Conservation (phyloP, 371 early-diverging fungal species). For the Dichotomocladium elegans region DNA sequence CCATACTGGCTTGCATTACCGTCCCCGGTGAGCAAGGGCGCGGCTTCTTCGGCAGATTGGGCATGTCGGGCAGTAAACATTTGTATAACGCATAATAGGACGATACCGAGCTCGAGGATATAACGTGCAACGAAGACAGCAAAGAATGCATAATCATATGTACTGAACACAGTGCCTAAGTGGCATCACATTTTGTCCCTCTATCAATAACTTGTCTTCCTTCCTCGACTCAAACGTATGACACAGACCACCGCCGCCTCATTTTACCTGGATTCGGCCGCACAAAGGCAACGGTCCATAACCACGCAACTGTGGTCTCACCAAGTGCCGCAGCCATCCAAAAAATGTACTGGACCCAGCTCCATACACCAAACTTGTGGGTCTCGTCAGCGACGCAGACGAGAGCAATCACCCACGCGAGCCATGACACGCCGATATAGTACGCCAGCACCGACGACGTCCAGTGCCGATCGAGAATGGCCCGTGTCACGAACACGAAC, state of each 20-base stretch:
- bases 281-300: constrained; percentile 30
- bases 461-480: constrained; percentile 22
- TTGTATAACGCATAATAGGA: constrained; percentile 18
- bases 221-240: not conserved
- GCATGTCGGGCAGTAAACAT: constrained; percentile 19
- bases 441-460: constrained; percentile 28
- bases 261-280: constrained; percentile 32
- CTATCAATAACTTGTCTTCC: not conserved
- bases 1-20: constrained; percentile 10
- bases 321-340: constrained; percentile 27
- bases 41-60: not conserved
- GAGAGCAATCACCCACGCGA: constrained; percentile 34
- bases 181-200: too few relatives aligned
- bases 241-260: not conserved
- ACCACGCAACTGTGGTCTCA: constrained; percentile 36
- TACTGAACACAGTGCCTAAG: constrained; percentile 25
- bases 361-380: constrained; percentile 34
- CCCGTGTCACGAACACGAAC: constrained; percentile 22
- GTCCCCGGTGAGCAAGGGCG: constrained; percentile 6
- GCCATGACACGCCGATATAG: constrained; percentile 29
- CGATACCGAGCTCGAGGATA: constrained; percentile 14
- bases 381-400: constrained; percentile 27
- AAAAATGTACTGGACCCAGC: constrained; percentile 44
- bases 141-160: constrained; percentile 24
- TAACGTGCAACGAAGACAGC: constrained; percentile 29